These are phyloP conservation scores for Cladophialophora yegresii DNA, from an alignment of 2,329 filamentous ascomycete species.

Conservation along the genomic window DNA sequence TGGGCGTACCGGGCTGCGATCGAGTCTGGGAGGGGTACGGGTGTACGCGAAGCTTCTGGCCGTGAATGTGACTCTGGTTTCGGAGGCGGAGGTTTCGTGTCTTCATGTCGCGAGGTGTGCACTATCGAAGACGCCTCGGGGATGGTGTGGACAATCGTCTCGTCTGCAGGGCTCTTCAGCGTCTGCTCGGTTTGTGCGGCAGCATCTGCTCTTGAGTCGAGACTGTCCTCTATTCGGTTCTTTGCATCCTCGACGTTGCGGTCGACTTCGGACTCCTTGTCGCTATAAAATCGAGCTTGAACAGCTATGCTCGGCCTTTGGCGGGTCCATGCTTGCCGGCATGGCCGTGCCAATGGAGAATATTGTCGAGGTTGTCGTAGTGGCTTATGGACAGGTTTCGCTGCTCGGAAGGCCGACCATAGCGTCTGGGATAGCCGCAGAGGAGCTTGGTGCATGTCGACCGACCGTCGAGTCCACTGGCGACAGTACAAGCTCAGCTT, in stretches of 20 bases:
- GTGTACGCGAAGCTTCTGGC: conserved; percentile 28
- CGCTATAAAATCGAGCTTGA: conserved; percentile 36
- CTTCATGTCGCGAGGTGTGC: conserved; percentile 18
- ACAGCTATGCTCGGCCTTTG: conserved; percentile 21
- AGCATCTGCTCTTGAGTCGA: conserved; percentile 32
- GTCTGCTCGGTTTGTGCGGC: conserved; percentile 21
- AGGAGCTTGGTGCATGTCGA: conserved; percentile 38
- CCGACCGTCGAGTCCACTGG: conserved; percentile 8
- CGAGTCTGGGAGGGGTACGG: conserved; percentile 54
- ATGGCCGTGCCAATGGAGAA: conserved; percentile 11
- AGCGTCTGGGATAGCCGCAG: conserved; percentile 36
- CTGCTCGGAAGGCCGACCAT: conserved; percentile 37
- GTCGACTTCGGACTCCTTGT: conserved; percentile 30
- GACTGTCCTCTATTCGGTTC: conserved; percentile 30
- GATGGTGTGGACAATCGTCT: conserved; percentile 35
- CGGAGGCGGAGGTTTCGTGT: conserved; percentile 7
- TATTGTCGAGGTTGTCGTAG: conserved; percentile 20
- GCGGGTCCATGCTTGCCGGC: conserved; percentile 20
- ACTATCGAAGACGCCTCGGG: conserved; percentile 36
- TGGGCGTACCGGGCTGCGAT: conserved; percentile 57
- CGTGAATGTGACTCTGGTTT: conserved; percentile 37
- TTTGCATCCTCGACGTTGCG: conserved; percentile 33
- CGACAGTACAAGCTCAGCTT: neutral
- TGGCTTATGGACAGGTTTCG: conserved; percentile 29
- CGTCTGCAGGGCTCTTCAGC: conserved; percentile 29